Percentiles rank a stretch among this genome's conserved stretches.
These are phyloP conservation scores for Psilocybe tampanensis DNA, from an alignment of 768 basidiomycete species.

Conservation along the genomic window DNA sequence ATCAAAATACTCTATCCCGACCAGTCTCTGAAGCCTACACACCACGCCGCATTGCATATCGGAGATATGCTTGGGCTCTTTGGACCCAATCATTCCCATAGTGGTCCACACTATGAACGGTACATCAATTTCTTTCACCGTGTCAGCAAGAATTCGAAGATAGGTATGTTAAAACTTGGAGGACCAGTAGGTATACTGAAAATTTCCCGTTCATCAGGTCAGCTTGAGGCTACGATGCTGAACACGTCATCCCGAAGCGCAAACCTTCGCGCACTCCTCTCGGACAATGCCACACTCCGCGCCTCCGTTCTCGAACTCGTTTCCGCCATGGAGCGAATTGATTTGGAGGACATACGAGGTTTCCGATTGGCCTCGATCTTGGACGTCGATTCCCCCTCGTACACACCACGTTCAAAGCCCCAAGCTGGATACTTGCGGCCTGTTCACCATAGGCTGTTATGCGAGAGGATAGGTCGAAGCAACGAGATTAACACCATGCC, in stretches of 20 bases:
- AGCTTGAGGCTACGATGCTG: constrained; percentile 9
- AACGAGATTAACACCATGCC: background rate
- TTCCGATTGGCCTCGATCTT: constrained; percentile 12
- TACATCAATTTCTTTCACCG: constrained; percentile 24
- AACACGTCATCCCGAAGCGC: constrained; percentile 7
- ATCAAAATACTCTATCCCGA: constrained; percentile 32
- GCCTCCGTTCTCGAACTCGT: constrained; percentile 1
- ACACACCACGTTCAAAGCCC: background rate
- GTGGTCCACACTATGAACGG: constrained; percentile 17
- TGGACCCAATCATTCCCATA: constrained; percentile 33
- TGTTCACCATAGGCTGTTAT: background rate
- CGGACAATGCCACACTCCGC: constrained; percentile 3
- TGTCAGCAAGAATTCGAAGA: constrained; percentile 19
- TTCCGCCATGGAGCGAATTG: constrained; percentile 2
- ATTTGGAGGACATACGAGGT: constrained; percentile 9
- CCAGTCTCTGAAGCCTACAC: constrained; percentile 31
- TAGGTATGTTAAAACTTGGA: constrained; percentile 9
- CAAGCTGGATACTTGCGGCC: background rate
- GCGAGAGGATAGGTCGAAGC: background rate
- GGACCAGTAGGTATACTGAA: background rate
- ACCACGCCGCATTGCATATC: constrained; percentile 44
- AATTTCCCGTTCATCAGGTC: constrained; percentile 3
- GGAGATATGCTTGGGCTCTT: constrained; percentile 27
- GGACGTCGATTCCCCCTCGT: constrained; percentile 1
- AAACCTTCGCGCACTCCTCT: constrained; percentile 6